Conservation (phyloP, 2,329 filamentous ascomycete genomes). For the Pseudogymnoascus sp. region DNA sequence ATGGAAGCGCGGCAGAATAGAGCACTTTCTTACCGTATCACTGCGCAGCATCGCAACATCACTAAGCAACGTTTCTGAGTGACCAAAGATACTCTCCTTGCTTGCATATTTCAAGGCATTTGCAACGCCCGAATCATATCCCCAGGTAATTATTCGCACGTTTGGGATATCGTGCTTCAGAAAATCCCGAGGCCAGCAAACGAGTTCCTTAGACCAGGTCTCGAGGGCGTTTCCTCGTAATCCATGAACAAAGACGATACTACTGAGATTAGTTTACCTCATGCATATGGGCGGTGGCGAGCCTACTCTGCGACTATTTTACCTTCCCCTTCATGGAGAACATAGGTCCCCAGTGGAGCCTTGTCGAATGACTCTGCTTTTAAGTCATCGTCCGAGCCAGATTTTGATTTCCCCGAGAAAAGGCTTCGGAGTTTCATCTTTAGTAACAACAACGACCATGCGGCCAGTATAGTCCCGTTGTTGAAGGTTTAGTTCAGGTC, state of each 20-base stretch:
- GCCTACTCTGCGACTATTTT: not conserved
- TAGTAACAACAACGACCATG: not conserved
- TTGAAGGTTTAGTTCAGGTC: too few relatives aligned
- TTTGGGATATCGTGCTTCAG: slow-evolving; percentile 4
- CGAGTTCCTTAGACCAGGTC: not conserved
- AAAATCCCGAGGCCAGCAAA: slow-evolving; percentile 10
- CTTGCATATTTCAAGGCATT: not conserved
- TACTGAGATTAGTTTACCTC: not conserved
- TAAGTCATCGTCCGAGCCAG: not conserved
- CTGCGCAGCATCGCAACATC: not conserved
- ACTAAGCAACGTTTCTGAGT: not conserved
- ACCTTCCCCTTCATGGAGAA: not conserved
- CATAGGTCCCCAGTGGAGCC: not conserved
- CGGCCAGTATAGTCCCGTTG: not conserved
- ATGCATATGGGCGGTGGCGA: not conserved
- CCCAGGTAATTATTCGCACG: slow-evolving; percentile 6
- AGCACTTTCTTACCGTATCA: not conserved
- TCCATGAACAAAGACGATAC: slow-evolving; percentile 9
- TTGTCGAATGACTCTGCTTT: not conserved
- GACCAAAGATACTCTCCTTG: not conserved
- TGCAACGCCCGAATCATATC: not conserved
- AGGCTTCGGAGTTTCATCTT: not conserved
- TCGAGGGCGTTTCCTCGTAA: not conserved
- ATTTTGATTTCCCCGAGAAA: not conserved
- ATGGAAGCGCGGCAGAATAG: not conserved